Evolutionary conservation across 2,329 filamentous ascomycete species (phyloP), one percentile per base, ranked within the genome.

Genomic region (Pseudocercospora eumusae): DNA sequence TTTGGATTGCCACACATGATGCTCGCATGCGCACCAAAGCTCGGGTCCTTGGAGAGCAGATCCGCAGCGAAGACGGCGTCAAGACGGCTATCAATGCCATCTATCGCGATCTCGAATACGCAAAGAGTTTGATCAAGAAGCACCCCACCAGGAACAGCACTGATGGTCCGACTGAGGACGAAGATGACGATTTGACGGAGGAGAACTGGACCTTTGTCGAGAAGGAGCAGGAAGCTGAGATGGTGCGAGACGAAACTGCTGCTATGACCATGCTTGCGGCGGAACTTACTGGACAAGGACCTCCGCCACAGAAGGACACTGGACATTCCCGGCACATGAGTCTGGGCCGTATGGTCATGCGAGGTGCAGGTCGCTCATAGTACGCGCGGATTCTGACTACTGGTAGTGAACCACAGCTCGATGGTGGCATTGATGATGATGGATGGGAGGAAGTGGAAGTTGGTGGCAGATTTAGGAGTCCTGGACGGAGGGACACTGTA

Each of bases 21-120:
- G 87, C 95, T 74, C 86, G 93, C 60, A 96, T 99, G 90, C 93
- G 96, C 70, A 81, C 86, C 66, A 96, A 95, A 78, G 95, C 95
- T 1, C 84, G 83, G 57, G 81, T 89, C 1, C 76, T 99, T 21
- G 95, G 95, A 11, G 89, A 95, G 78, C 86, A 91, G 73, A 98
- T 99, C 68, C 88, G 93, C 61, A 88, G 85, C 89, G 93, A 99
- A 75, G 87, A 92, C 67, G 95, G 95, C 36, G 92, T 97, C n/a
- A 87, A 89, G 53, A 90, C 84, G 4, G 95, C 93, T 5, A 95
- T 98, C 65, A 91, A 96, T 75, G 90, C 87, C 63, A 91, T 99
- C 60, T 99, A 98, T 74, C 89, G 95, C 45, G 93, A 98, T 74
- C 83, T 98, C 60, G 95, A 98, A 74, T 97, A 97, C 71, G 93